Evolutionary conservation across 495 filamentous ascomycete genomes (phyloP), one percentile per base, ranked within the genome.

Genomic region (Cladorrhinum samala): DNA sequence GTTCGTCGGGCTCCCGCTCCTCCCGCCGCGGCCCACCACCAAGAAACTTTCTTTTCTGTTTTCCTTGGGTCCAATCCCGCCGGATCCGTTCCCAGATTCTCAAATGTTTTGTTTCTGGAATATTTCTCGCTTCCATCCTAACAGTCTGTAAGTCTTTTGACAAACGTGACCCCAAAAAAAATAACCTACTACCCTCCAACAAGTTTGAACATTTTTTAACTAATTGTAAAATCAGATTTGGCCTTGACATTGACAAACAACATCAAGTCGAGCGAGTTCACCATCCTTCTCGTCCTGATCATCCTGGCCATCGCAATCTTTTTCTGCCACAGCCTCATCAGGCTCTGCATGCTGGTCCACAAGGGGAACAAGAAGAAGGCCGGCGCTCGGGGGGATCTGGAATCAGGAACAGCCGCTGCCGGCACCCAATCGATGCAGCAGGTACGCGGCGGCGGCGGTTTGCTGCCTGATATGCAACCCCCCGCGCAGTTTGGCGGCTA

Each of bases 301-400:
- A 84, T 91, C 57, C 58, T 92, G 46, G 66, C 83, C 38, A 76
- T 83, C 49, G 83, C 84, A 3, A 83, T 94, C 59, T 77, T 91
- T 66, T 91, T 92, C 72, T 85, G 81, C 58, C 86, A 95, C 71
- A 79, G 82, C 21, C 69, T 91, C 7, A 80, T 89, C 49, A 81
- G 85, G 11, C 77, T 92, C 18, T 85, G 80, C 68, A 81, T 91
- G 74, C 64, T 83, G 33, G 62, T 79, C 24, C 63, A 79, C 49
- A 75, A 65, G 49, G 59, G 68, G 25, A 64, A 66, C 16, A 63
- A 60, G 36, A 27, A 37, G n/a, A 41, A n/a, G n/a, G n/a, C n/a
- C n/a, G n/a, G n/a, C n/a, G n/a, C n/a, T n/a, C n/a, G n/a, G n/a
- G n/a, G n/a, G n/a, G n/a, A n/a, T n/a, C n/a, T n/a, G n/a, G 3